Evolutionary conservation across 495 filamentous ascomycete genomes (phyloP), one percentile per base, ranked within the genome.

Genomic region (Trichocladium uniseriatum): DNA sequence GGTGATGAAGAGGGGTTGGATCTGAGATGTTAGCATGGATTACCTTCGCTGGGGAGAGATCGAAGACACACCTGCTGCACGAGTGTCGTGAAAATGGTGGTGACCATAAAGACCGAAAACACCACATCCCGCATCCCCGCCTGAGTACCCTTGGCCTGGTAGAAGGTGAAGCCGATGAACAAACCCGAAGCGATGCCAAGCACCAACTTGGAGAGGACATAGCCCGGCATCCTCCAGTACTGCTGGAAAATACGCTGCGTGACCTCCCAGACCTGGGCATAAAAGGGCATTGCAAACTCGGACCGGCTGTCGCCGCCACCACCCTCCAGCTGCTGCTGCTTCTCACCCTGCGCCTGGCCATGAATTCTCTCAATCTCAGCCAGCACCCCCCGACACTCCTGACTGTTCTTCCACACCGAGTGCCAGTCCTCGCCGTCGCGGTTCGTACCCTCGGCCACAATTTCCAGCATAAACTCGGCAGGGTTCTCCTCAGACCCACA

Each of bases 401-500:
- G 64, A 51, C 78, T 83, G 8, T 80, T 70, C 39, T 79, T 78
- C 89, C 89, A 95, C 9, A 81, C 74, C 27, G 81, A 71, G 29
- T 78, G 76, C 89, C 89, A 95, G 54, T 94, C 86, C 46, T 81
- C 76, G 35, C 83, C 76, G 15, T 78, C 51, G 53, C 41, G 35
- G 56, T 60, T 62, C 28, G 47, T 37, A 29, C 82, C 83, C 69
- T 75, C 63, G 42, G 84, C 87, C 56, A 87, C 88, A 22, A 86
- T 79, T 59, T 90, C 85, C 35, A 94, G 73, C 83, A 94, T 90
- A 79, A 82, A 94, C 67, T 94, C 88, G 4, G 87, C 87, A n/a
- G 70, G 70, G 56, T 82, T 92, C 31, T 80, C 84, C 13, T 82
- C 77, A 0, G 56, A 56, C 6, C 79, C 77, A 55, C 86, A 91